Percentiles rank a stretch among this genome's conserved stretches.
Conservation (phyloP, 106 monocot species). For the Acanthochlamys bracteata region DNA sequence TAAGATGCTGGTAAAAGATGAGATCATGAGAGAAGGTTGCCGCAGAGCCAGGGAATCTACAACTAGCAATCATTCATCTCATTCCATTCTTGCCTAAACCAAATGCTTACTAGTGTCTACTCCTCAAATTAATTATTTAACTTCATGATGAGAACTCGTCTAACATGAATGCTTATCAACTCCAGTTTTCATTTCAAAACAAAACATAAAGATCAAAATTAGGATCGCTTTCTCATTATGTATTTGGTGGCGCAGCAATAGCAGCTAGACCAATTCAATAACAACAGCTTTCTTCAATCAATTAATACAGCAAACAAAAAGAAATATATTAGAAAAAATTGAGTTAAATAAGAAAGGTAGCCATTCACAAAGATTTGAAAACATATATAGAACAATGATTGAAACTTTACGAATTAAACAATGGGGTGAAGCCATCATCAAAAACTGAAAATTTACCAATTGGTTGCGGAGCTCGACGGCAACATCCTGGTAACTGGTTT, state of each 20-base stretch:
- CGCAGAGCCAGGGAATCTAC: slow-evolving; percentile 22
- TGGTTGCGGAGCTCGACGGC: slow-evolving; percentile 51
- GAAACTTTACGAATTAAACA: neutral
- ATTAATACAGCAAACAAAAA: too few species aligned
- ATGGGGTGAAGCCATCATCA: neutral
- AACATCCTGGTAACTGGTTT: slow-evolving; percentile 26
- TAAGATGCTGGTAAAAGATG: slow-evolving; percentile 3
- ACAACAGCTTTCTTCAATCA: too few species aligned
- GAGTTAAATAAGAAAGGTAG: too few species aligned
- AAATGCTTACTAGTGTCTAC: neutral
- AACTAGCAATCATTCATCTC: slow-evolving; percentile 35
- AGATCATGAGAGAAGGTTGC: slow-evolving; percentile 49
- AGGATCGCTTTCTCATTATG: too few species aligned
- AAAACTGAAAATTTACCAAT: slow-evolving; percentile 34
- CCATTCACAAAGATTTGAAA: too few species aligned
- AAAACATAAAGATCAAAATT: too few species aligned
- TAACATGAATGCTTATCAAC: too few species aligned
- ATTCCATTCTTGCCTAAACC: neutral
- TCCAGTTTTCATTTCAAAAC: too few species aligned
- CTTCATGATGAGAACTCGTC: neutral
- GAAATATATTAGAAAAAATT: too few species aligned
- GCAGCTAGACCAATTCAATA: too few species aligned
- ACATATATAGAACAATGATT: too few species aligned
- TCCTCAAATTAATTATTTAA: neutral
- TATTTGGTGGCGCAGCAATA: too few species aligned